Conservation (phyloP, 2,329 filamentous ascomycete genomes). For the Botrytis fragariae region DNA sequence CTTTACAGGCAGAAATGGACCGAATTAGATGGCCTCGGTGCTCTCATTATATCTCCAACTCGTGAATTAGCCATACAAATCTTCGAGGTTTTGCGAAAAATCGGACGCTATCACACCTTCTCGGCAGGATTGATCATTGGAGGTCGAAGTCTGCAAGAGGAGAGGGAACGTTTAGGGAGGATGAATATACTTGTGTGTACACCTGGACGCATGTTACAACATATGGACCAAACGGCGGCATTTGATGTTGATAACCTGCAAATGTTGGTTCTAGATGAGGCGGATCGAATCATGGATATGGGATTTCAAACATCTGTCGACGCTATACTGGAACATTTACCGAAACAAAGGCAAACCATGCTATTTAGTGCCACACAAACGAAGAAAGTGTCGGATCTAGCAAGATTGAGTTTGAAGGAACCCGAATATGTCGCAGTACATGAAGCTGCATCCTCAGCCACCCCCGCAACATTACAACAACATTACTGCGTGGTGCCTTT, state of each 20-base stretch:
- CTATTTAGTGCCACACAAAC: conserved; percentile 97
- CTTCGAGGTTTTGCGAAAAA: conserved; percentile 87
- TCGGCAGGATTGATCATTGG: conserved; percentile 93
- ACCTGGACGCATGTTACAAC: conserved; percentile 90
- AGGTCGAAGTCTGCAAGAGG: conserved; percentile 83
- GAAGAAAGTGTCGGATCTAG: conserved; percentile 87
- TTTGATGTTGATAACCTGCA: conserved; percentile 89
- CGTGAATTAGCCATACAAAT: conserved; percentile 95
- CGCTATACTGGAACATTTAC: conserved; percentile 88
- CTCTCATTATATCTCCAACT: conserved; percentile 89
- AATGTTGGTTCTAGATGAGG: conserved; percentile 91
- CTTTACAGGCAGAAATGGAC: conserved; percentile 88
- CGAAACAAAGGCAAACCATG: conserved; percentile 81
- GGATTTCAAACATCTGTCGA: conserved; percentile 90
- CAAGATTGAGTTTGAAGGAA: conserved; percentile 80
- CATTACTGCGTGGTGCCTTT: conserved; percentile 86
- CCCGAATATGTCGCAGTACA: conserved; percentile 96
- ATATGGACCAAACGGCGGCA: conserved; percentile 87
- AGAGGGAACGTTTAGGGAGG: conserved; percentile 76
- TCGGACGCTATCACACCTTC: conserved; percentile 85
- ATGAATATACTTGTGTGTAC: conserved; percentile 99
- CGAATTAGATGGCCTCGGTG: conserved; percentile 85
- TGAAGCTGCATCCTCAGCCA: conserved; percentile 74
- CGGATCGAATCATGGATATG: conserved; percentile 96
- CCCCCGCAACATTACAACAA: conserved; percentile 80